Conservation (phyloP, 371 early-diverging fungal species). For the Rhizomucor pusillus region DNA sequence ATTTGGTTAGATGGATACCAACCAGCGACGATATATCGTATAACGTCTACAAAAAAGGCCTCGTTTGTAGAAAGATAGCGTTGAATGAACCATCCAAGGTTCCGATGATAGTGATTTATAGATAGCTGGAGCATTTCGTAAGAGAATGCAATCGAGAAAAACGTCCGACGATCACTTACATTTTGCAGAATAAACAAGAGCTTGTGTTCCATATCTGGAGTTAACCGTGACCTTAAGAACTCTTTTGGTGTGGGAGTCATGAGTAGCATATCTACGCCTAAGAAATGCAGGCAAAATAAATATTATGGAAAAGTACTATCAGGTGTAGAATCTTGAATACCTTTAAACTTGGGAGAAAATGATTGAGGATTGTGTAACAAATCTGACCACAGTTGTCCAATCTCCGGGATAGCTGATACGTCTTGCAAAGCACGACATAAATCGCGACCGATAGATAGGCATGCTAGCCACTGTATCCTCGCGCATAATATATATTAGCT, state of each 20-base stretch:
- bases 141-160: neutral
- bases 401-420: constrained; percentile 53
- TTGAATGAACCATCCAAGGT: constrained; percentile 68
- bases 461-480: constrained; percentile 53
- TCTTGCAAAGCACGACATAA: constrained; percentile 70
- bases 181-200: constrained; percentile 68
- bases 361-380: constrained; percentile 54
- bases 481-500: neutral
- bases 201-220: constrained; percentile 73
- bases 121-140: constrained; percentile 52
- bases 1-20: constrained; percentile 80
- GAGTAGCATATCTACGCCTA: constrained; percentile 47
- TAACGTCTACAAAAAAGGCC: constrained; percentile 62
- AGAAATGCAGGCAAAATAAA: neutral
- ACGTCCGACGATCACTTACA: constrained; percentile 26
- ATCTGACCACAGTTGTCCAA: constrained; percentile 63
- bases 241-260: constrained; percentile 62
- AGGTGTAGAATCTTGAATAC: constrained; percentile 17
- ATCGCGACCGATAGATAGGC: constrained; percentile 69
- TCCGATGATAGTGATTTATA: constrained; percentile 48
- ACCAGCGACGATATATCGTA: constrained; percentile 76
- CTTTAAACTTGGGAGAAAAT: constrained; percentile 56
- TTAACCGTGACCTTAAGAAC: constrained; percentile 60
- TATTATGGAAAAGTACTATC: neutral
- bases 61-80: constrained; percentile 60